These are phyloP conservation scores for Pyrus hybrid DNA, from an alignment of 331 rosid genomes.

Conservation along the genomic window DNA sequence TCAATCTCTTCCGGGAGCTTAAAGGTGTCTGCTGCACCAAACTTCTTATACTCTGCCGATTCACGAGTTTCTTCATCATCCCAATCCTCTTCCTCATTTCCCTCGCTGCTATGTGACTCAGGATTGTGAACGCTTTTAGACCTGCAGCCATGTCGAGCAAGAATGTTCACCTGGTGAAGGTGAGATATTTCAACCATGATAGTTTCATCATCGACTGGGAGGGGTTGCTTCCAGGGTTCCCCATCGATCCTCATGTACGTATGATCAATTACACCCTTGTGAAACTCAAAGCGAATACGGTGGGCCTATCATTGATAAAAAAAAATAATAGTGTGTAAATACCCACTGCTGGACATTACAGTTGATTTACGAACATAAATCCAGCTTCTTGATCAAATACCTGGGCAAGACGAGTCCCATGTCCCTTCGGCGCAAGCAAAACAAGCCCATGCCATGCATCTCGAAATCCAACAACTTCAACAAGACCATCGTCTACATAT, in stretches of 20 bases:
- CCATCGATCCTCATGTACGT: conserved; percentile 96
- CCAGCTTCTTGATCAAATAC: conserved; percentile 19
- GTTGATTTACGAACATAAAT: not conserved
- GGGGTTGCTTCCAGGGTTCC: conserved; percentile 98
- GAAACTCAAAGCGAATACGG: conserved; percentile 74
- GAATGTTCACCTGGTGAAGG: conserved; percentile 91
- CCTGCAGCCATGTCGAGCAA: conserved; percentile 55
- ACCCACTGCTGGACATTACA: not conserved
- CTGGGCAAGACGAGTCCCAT: conserved; percentile 99
- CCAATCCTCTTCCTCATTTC: conserved; percentile 40
- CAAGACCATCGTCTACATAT: conserved; percentile 78
- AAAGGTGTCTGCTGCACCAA: conserved; percentile 86
- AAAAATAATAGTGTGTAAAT: not conserved
- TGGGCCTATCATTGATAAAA: conserved; percentile 39
- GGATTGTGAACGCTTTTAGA: conserved; percentile 53
- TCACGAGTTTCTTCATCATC: conserved; percentile 29
- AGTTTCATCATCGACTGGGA: conserved; percentile 72
- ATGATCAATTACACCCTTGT: conserved; percentile 60
- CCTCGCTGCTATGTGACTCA: conserved; percentile 18
- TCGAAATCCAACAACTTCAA: conserved; percentile 92
- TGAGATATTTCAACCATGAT: conserved; percentile 81
- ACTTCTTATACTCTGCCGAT: conserved; percentile 73
- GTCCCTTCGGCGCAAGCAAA: conserved; percentile 86
- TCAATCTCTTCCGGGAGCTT: conserved; percentile 73
- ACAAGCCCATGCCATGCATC: conserved; percentile 98